phyloP scores from a whole-genome alignment of 441 rosid genomes.

The Populus hybrid region DNA sequence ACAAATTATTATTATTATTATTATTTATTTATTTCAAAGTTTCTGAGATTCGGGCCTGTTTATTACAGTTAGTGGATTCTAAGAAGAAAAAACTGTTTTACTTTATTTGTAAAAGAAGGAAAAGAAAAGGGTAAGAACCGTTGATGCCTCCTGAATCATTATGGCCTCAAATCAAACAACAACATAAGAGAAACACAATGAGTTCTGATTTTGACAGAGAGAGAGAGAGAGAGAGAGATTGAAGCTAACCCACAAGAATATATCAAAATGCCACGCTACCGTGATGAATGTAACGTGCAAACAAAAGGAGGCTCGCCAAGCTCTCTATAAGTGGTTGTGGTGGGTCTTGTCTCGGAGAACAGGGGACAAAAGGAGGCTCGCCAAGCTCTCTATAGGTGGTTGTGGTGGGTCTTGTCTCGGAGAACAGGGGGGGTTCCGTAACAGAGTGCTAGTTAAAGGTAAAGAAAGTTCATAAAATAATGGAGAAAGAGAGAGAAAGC shows the following conservation, averaged over 20 bases:
- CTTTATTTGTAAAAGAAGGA: not conserved
- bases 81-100: not conserved
- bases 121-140: not conserved
- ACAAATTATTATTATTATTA: too few species aligned
- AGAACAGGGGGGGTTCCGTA: not conserved
- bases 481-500: not conserved
- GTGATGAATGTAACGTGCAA: not conserved
- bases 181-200: not conserved
- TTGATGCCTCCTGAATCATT: not conserved
- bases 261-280: not conserved
- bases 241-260: not conserved
- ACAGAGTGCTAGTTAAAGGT: conserved; percentile 3
- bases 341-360: too few species aligned
- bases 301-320: too few species aligned
- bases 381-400: not conserved
- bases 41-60: too few species aligned
- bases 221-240: too few species aligned
- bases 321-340: too few species aligned
- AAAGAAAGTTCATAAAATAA: not conserved
- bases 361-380: not conserved
- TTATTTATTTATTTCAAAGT: too few species aligned
- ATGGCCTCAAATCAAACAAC: conserved; percentile 11
- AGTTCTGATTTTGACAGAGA: not conserved
- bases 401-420: conserved; percentile 2
- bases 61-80: not conserved